Conservation (phyloP, 164 flowering plant genomes). For the Cinnamomum chago region DNA sequence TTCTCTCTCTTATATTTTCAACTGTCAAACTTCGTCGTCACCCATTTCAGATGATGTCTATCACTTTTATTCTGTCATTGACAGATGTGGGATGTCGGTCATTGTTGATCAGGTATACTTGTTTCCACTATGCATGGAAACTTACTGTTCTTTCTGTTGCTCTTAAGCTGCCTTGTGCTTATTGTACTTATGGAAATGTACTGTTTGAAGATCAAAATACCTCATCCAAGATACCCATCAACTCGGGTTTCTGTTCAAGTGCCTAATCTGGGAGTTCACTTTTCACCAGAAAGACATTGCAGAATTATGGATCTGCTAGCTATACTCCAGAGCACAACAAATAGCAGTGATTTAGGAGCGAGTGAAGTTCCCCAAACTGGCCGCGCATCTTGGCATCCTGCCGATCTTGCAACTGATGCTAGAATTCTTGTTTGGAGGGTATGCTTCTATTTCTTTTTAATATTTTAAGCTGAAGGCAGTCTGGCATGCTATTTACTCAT, state of each 20-base stretch:
- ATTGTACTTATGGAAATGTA: background rate
- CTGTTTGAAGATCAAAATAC: constrained; percentile 66
- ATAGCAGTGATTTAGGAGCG: constrained; percentile 27
- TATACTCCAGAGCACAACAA: constrained; percentile 50
- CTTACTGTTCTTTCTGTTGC: background rate
- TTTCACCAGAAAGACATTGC: constrained; percentile 78
- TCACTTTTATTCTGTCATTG: constrained; percentile 59
- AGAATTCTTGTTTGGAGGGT: constrained; percentile 94
- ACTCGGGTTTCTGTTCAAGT: constrained; percentile 88
- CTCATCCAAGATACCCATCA: constrained; percentile 84
- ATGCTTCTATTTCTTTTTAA: constrained; percentile 12
- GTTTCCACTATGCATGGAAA: background rate
- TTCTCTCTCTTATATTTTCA: constrained; percentile 24
- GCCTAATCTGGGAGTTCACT: constrained; percentile 85
- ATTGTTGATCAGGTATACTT: constrained; percentile 79
- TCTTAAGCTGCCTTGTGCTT: background rate
- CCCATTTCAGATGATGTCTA: constrained; percentile 31
- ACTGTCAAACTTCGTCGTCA: constrained; percentile 21
- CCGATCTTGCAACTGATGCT: constrained; percentile 72
- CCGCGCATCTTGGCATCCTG: constrained; percentile 59
- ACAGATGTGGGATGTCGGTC: constrained; percentile 88
- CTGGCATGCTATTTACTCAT: background rate
- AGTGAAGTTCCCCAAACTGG: constrained; percentile 38
- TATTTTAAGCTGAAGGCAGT: background rate
- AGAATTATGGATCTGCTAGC: constrained; percentile 66